Base-by-base conservation (phyloP, 768 basidiomycete genomes). In the Vishniacozyma victoriae region DNA sequence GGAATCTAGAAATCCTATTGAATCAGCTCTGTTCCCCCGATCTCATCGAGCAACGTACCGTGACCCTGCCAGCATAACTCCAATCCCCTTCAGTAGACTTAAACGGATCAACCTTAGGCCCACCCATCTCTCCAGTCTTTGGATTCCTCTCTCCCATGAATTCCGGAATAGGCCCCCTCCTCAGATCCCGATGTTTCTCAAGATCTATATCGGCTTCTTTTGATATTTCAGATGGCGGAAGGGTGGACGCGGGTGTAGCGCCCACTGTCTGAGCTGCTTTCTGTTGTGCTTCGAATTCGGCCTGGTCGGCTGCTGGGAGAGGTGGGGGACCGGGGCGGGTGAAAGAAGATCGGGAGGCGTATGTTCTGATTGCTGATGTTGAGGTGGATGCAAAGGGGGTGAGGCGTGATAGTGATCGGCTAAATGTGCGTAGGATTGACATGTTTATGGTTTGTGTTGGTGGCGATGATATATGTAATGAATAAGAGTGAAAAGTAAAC, bases 61-160 rank as follows among this genome's bases (percentile, higher is more conserved):
- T 71, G 25, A 71, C 70, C 29, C 70, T 44, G 13, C 70, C 70
- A 15, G 53, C 62, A 52, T 65, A 71, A 51, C 60, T 59, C 70
- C 70, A 71, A 48, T 71, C 70, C 15, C 42, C 48, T 50, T 59
- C 61, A 0, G 67, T 65, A 13, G 62, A 60, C 33, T 50, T 57
- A 46, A 71, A 71, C 29, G 70, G 70, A 61, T 71, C 70, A 13
- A 48, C 37, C 48, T 71, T 71, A 23, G 70, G 70, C 3, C 70
- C 70, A 2, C 70, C 70, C 31, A 44, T 29, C 42, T 71, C 70
- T 7, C 70, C 70, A 20, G 70, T 71, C 26, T 50, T 57, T 2
- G 70, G 70, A 50, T 71, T 71, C 0, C 61, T 50, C 4, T 71
- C 70, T 0, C 70, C 70, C 40, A 64, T 55, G 41, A 71, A 71